Evolutionary conservation across 2,329 filamentous ascomycete genomes (phyloP).

Genomic region (Seiridium unicorne): DNA sequence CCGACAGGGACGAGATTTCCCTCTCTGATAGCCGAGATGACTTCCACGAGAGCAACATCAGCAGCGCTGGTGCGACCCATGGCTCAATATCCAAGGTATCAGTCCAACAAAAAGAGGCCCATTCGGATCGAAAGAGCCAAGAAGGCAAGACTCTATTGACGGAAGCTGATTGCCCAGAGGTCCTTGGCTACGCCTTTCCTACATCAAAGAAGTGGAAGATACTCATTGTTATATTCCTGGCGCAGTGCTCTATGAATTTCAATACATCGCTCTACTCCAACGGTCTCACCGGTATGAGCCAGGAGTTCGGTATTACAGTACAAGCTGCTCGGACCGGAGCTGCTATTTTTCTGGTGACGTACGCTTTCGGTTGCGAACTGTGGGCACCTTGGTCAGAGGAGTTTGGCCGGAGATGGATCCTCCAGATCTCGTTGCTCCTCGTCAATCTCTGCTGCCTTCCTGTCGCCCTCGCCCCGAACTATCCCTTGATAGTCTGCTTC

Average conservation of each 20-base stretch:
- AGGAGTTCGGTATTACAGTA: conserved; percentile 43
- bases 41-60: too few species aligned
- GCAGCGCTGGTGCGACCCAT: too few species aligned
- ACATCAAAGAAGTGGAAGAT: conserved; percentile 51
- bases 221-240: conserved; percentile 47
- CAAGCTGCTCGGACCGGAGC: conserved; percentile 46
- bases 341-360: conserved; percentile 48
- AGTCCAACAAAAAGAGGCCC: background rate
- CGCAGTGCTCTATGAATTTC: conserved; percentile 56
- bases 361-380: conserved; percentile 60
- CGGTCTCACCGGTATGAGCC: conserved; percentile 40
- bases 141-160: conserved; percentile 27
- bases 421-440: conserved; percentile 48
- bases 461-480: conserved; percentile 38
- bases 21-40: too few species aligned
- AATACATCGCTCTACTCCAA: conserved; percentile 53
- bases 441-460: conserved; percentile 55
- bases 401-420: conserved; percentile 48
- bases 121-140: background rate
- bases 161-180: conserved; percentile 45
- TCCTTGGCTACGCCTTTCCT: conserved; percentile 43
- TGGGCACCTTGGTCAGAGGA: conserved; percentile 56
- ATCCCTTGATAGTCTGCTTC: conserved; percentile 38
- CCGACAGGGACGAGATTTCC: too few species aligned
- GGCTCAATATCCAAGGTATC: background rate